Evolutionary conservation across 805 yeast species (phyloP).

Genomic region (Torulaspora maleeae): DNA sequence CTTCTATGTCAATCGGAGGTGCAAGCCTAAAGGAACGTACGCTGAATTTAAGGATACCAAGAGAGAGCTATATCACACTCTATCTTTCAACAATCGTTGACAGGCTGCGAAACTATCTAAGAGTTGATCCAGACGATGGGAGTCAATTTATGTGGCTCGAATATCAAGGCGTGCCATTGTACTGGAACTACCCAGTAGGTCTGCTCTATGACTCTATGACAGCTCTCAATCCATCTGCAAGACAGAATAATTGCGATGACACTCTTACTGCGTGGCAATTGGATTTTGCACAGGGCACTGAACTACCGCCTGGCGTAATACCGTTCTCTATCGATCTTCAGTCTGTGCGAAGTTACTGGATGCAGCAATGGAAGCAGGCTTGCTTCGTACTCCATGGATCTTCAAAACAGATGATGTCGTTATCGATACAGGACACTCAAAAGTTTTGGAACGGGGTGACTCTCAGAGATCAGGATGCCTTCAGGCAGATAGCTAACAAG

Average conservation of each 20-base stretch:
- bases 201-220: conserved; percentile 52
- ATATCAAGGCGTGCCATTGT: conserved; percentile 55
- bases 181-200: conserved; percentile 79
- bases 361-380: conserved; percentile 79
- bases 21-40: conserved; percentile 14
- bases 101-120: conserved; percentile 38
- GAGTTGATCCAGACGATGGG: conserved; percentile 26
- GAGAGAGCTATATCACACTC: conserved; percentile 53
- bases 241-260: conserved; percentile 10
- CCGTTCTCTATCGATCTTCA: conserved; percentile 37
- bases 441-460: conserved; percentile 53
- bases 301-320: conserved; percentile 45
- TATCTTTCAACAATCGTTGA: conserved; percentile 37
- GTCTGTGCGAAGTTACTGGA: conserved; percentile 47
- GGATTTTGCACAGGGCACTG: conserved; percentile 37
- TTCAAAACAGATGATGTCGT: conserved; percentile 74
- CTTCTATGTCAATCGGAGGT: conserved; percentile 17
- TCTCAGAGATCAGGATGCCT: conserved; percentile 20
- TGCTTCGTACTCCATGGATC: conserved; percentile 70
- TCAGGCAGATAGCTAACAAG: conserved; percentile 25
- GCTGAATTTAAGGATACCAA: conserved; percentile 29
- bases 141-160: conserved; percentile 58
- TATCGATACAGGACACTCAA: conserved; percentile 59
- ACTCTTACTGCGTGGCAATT: conserved; percentile 45
- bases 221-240: conserved; percentile 35